Conservation (phyloP, 2,329 filamentous ascomycete species). For the Sporothrix variecibatus region DNA sequence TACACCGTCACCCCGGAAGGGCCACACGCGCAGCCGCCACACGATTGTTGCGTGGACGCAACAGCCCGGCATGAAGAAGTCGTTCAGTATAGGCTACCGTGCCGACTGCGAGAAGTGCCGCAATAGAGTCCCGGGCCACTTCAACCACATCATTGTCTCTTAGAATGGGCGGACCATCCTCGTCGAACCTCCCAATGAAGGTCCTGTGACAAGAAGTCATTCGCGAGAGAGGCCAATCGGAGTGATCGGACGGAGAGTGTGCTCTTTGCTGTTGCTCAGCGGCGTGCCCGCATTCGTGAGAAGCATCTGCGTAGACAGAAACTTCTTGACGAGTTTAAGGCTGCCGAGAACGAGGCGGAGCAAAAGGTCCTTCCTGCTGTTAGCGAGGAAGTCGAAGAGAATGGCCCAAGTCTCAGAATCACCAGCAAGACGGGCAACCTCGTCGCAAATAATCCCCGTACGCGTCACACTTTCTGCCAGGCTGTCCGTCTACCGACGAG, state of each 20-base stretch:
- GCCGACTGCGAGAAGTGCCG: conserved; percentile 78
- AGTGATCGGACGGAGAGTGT: background rate
- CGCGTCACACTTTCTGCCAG: too few species aligned
- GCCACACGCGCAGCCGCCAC: conserved; percentile 60
- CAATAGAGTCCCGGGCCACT: conserved; percentile 74
- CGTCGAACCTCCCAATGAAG: background rate
- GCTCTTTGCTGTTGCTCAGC: background rate
- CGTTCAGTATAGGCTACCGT: conserved; percentile 76
- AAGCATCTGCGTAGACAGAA: background rate
- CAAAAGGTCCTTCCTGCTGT: background rate
- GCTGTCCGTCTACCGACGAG: background rate
- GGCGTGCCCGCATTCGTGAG: background rate
- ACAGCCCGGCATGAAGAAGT: conserved; percentile 66
- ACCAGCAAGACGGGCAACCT: background rate
- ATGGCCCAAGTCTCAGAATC: background rate
- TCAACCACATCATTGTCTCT: conserved; percentile 74
- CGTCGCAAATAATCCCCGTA: background rate
- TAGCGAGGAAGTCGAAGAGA: background rate
- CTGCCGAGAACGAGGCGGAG: background rate
- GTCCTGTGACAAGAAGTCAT: background rate
- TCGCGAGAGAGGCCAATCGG: background rate
- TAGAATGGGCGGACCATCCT: conserved; percentile 40
- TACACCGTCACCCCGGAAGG: conserved; percentile 53
- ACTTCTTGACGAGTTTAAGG: background rate
- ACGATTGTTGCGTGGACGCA: conserved; percentile 63